These are phyloP conservation scores for Colletotrichum abscissum DNA, from an alignment of 2,329 filamentous ascomycete species.

Conservation along the genomic window DNA sequence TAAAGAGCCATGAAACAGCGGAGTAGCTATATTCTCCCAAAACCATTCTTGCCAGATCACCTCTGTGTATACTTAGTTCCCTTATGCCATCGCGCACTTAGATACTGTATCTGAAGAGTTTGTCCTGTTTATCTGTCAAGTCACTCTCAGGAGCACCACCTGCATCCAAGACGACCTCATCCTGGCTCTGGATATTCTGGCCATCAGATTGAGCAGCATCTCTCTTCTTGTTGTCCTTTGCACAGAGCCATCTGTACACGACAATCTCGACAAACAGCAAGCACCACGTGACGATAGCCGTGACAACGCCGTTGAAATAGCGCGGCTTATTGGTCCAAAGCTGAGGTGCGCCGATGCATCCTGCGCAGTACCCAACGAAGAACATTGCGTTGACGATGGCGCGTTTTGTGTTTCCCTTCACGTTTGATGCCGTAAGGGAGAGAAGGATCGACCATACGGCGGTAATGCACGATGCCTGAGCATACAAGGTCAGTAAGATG, in stretches of 20 bases:
- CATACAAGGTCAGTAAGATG: not conserved
- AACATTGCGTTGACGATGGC: slow-evolving; percentile 58
- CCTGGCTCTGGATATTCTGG: not conserved
- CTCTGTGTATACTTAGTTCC: no score
- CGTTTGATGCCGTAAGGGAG: slow-evolving; percentile 58
- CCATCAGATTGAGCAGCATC: slow-evolving; percentile 25
- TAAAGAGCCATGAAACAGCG: no score
- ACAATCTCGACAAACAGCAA: slow-evolving; percentile 48
- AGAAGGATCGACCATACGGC: slow-evolving; percentile 54
- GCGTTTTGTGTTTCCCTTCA: slow-evolving; percentile 63
- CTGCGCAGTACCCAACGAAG: slow-evolving; percentile 61
- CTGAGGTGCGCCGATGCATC: slow-evolving; percentile 59
- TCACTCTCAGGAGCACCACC: slow-evolving; percentile 42
- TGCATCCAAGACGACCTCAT: slow-evolving; percentile 38
- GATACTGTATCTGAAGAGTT: slow-evolving; percentile 46
- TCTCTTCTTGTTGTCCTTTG: slow-evolving; percentile 46
- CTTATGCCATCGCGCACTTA: not conserved
- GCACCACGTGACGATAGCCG: slow-evolving; percentile 55
- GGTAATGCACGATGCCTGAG: slow-evolving; percentile 54
- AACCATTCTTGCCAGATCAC: no score
- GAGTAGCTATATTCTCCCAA: no score
- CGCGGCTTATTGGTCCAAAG: slow-evolving; percentile 57
- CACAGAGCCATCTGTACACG: slow-evolving; percentile 49
- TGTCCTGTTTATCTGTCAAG: slow-evolving; percentile 50
- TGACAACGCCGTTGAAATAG: slow-evolving; percentile 59